Evolutionary conservation across 2,329 filamentous ascomycete species (phyloP).

Genomic region (Escovopsis weberi): DNA sequence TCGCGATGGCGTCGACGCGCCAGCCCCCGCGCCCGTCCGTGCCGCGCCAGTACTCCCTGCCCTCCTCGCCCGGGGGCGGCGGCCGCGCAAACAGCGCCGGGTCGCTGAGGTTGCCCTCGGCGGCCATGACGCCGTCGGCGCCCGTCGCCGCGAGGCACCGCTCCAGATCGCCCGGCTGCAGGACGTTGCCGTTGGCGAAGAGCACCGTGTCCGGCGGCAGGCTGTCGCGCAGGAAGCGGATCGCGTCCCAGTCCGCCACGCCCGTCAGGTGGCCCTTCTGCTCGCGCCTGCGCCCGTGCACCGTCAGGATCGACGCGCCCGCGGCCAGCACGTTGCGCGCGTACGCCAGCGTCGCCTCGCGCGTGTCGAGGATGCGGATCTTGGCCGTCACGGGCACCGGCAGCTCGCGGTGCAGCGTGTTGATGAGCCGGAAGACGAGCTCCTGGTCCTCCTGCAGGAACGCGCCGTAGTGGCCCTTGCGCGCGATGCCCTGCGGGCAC

Average conservation of each 20-base stretch:
- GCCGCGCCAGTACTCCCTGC: constrained; percentile 72
- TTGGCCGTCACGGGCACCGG: constrained; percentile 85
- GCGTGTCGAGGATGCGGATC: constrained; percentile 77
- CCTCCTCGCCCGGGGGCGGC: constrained; percentile 49
- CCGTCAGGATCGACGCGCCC: constrained; percentile 83
- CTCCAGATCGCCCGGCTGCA: constrained; percentile 65
- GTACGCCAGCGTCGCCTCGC: constrained; percentile 76
- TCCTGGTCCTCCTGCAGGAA: constrained; percentile 90
- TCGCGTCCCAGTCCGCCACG: constrained; percentile 77
- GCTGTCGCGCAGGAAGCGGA: constrained; percentile 68
- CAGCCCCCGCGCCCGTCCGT: constrained; percentile 69
- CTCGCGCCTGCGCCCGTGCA: constrained; percentile 77
- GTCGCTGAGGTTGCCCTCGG: constrained; percentile 88
- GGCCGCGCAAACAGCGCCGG: constrained; percentile 68
- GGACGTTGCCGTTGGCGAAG: constrained; percentile 91
- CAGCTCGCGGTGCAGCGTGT: constrained; percentile 64
- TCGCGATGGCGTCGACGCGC: constrained; percentile 72
- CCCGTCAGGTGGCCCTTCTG: constrained; percentile 96
- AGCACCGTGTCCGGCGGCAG: constrained; percentile 79
- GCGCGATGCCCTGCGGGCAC: constrained; percentile 90
- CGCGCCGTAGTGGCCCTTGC: constrained; percentile 79
- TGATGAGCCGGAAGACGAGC: constrained; percentile 69
- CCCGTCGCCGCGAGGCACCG: constrained; percentile 70
- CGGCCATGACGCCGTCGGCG: constrained; percentile 88
- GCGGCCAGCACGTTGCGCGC: constrained; percentile 75